phyloP scores from a whole-genome alignment of 2,329 filamentous ascomycete genomes.

The Venturia aucupariae region DNA sequence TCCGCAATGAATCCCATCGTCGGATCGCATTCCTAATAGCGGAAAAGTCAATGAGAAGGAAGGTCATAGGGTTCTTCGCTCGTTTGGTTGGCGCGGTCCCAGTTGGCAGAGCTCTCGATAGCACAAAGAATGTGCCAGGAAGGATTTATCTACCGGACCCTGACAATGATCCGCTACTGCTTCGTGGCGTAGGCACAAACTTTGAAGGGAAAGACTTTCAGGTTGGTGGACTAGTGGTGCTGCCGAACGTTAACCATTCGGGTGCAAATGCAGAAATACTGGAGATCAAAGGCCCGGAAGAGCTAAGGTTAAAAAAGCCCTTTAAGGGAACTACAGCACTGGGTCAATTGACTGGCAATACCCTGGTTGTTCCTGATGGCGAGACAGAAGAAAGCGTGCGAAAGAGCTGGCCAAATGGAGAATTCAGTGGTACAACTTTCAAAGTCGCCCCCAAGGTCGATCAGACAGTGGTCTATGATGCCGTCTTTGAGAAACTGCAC shows the following conservation, averaged over 20 bases:
- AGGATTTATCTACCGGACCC: slow-evolving; percentile 85
- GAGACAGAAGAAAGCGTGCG: slow-evolving; percentile 47
- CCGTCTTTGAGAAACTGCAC: slow-evolving; percentile 76
- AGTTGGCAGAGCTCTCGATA: slow-evolving; percentile 86
- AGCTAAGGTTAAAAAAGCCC: slow-evolving; percentile 76
- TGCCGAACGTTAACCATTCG: slow-evolving; percentile 74
- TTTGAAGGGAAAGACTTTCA: slow-evolving; percentile 67
- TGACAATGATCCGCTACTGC: slow-evolving; percentile 68
- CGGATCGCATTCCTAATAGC: slow-evolving; percentile 89
- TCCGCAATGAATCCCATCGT: slow-evolving; percentile 77
- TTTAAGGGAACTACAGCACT: slow-evolving; percentile 71
- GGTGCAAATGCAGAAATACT: slow-evolving; percentile 76
- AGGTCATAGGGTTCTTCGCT: slow-evolving; percentile 80
- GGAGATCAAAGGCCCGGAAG: slow-evolving; percentile 69
- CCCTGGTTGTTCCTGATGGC: slow-evolving; percentile 60
- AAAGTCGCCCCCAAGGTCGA: slow-evolving; percentile 89
- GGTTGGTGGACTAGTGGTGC: slow-evolving; percentile 72
- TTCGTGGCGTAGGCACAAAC: slow-evolving; percentile 71
- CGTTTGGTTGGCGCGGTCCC: slow-evolving; percentile 80
- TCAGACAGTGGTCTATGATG: slow-evolving; percentile 86
- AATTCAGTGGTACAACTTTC: slow-evolving; percentile 68
- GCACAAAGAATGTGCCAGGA: slow-evolving; percentile 68
- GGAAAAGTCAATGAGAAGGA: slow-evolving; percentile 85
- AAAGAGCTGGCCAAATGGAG: slow-evolving; percentile 41
- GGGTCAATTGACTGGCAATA: slow-evolving; percentile 71